These are phyloP conservation scores for Pseudonectria buxi DNA, from an alignment of 2,329 filamentous ascomycete genomes.

Conservation along the genomic window DNA sequence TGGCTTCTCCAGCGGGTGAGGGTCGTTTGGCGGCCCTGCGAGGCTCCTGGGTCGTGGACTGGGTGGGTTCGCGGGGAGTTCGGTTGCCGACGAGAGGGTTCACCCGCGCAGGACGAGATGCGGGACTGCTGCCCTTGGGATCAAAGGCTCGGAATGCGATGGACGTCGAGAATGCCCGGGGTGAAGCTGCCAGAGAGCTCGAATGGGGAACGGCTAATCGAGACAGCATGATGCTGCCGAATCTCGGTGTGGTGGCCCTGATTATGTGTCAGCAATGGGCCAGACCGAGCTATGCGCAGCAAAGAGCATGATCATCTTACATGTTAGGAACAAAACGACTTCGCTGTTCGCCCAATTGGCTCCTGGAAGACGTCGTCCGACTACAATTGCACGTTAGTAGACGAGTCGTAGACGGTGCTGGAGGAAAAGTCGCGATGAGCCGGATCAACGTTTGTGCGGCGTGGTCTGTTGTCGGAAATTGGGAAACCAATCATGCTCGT, in stretches of 20 bases:
- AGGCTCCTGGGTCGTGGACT: constrained; percentile 1
- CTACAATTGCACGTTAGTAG: neutral
- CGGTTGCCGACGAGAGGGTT: constrained; percentile 28
- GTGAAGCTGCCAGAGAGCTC: constrained; percentile 7
- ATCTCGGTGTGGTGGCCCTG: constrained; percentile 23
- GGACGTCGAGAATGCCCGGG: constrained; percentile 28
- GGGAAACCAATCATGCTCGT: constrained; percentile 7
- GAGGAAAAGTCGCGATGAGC: constrained; percentile 19
- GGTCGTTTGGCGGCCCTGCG: constrained; percentile 7
- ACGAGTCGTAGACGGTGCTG: constrained; percentile 11
- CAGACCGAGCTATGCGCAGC: fast-evolving
- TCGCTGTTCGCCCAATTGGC: constrained; percentile 14
- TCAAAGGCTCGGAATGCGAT: constrained; percentile 19
- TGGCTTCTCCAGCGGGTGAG: constrained; percentile 1
- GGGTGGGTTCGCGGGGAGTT: constrained; percentile 7
- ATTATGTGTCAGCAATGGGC: constrained; percentile 2
- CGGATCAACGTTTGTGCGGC: constrained; percentile 27
- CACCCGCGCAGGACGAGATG: constrained; percentile 9
- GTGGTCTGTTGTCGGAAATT: constrained; percentile 6
- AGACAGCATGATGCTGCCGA: constrained; percentile 26
- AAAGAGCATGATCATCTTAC: constrained; percentile 5
- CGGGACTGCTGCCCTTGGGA: constrained; percentile 1
- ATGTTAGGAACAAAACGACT: constrained; percentile 12
- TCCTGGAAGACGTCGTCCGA: neutral
- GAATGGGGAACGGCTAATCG: constrained; percentile 19